Conservation (phyloP, 192 early-diverging fungal species). For the Coemansia sp. region DNA sequence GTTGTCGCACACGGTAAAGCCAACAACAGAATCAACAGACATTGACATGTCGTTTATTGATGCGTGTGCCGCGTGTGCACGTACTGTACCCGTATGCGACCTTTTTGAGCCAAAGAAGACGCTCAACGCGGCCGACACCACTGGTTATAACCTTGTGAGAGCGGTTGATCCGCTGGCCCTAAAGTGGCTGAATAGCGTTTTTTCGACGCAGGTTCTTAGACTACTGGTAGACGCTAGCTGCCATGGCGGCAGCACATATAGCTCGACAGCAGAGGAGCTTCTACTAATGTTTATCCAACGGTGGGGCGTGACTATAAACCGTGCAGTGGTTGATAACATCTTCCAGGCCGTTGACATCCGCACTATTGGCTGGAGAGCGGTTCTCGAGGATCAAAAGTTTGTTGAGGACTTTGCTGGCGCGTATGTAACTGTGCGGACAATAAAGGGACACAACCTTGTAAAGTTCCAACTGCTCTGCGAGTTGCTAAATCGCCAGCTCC, state of each 20-base stretch:
- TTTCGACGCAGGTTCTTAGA: constrained; percentile 29
- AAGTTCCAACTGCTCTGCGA: constrained; percentile 70
- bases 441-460: constrained; percentile 23
- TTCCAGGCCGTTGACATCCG: constrained; percentile 47
- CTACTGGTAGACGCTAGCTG: constrained; percentile 41
- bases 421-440: constrained; percentile 18
- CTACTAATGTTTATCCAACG: constrained; percentile 40
- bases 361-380: constrained; percentile 31
- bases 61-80: constrained; percentile 36
- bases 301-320: constrained; percentile 43
- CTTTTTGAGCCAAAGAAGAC: constrained; percentile 21
- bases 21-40: background rate
- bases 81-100: constrained; percentile 32
- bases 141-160: constrained; percentile 12
- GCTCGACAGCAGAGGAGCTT: constrained; percentile 29
- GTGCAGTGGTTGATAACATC: constrained; percentile 41
- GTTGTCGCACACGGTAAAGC: constrained; percentile 19
- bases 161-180: constrained; percentile 27
- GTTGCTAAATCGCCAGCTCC: constrained; percentile 67
- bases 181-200: constrained; percentile 38
- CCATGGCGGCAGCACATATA: background rate
- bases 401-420: constrained; percentile 33
- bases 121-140: background rate
- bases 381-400: constrained; percentile 29
- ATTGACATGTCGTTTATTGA: constrained; percentile 25